phyloP scores from a whole-genome alignment of 2,329 filamentous ascomycete genomes.

The Colletotrichum cereale region DNA sequence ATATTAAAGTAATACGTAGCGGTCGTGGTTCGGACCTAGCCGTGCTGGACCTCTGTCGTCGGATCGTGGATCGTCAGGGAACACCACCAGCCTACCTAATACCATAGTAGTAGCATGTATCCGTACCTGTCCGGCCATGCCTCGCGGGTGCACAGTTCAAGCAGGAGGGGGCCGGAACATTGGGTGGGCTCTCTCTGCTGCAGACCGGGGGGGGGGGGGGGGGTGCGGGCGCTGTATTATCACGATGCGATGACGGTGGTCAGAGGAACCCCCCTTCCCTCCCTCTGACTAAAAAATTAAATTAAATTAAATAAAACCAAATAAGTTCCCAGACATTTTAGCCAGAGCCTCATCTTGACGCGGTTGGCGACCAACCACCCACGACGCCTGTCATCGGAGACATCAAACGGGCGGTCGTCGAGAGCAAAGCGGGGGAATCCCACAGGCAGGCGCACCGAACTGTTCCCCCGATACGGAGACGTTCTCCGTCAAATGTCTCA shows the following conservation, averaged over 20 bases:
- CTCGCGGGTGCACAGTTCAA: background rate
- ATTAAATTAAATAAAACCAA: background rate
- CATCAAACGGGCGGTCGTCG: conserved; percentile 11
- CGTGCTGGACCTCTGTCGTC: conserved; percentile 5
- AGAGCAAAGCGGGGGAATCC: background rate
- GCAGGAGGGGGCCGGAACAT: background rate
- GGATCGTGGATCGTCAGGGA: conserved; percentile 3
- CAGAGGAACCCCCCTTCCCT: background rate
- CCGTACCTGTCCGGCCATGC: background rate
- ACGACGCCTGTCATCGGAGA: conserved; percentile 8
- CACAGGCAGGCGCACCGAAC: background rate
- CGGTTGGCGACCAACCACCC: background rate
- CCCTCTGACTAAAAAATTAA: background rate
- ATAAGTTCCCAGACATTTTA: background rate
- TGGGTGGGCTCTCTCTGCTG: background rate
- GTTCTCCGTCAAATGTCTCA: conserved; percentile 18
- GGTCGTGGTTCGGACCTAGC: background rate
- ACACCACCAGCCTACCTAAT: background rate
- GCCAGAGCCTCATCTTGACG: conserved; percentile 12
- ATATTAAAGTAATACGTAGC: background rate
- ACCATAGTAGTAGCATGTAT: background rate
- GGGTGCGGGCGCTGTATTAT: background rate
- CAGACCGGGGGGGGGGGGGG: background rate
- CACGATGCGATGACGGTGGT: background rate
- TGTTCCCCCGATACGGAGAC: background rate